These are phyloP conservation scores for Xylaria castorea DNA, from an alignment of 495 filamentous ascomycete species.

Conservation along the genomic window DNA sequence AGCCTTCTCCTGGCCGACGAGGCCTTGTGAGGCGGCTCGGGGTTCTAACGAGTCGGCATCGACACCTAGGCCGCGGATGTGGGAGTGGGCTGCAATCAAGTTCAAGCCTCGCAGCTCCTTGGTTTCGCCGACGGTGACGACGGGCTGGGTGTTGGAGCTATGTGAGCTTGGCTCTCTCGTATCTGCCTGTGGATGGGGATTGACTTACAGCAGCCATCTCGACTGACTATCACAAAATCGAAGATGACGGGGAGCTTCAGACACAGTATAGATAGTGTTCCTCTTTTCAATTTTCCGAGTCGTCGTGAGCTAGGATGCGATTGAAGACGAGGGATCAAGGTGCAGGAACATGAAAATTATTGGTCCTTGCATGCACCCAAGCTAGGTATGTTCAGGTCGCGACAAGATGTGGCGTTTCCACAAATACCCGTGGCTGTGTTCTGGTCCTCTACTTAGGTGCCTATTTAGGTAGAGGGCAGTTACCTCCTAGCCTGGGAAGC, in stretches of 20 bases:
- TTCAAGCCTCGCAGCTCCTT: conserved; percentile 94
- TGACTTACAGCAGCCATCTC: conserved; percentile 26
- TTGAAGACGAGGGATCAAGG: neutral
- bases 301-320: neutral
- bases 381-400: conserved; percentile 17
- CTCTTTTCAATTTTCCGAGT: neutral
- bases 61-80: conserved; percentile 94
- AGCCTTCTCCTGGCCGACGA: conserved; percentile 95
- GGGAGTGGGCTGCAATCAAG: conserved; percentile 97
- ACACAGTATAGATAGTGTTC: neutral
- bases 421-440: conserved; percentile 9
- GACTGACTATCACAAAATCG: conserved; percentile 1
- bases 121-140: conserved; percentile 90
- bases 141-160: conserved; percentile 63
- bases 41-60: conserved; percentile 91
- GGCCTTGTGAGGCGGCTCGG: conserved; percentile 84
- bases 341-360: conserved; percentile 28
- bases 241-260: neutral
- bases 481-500: conserved; percentile 1
- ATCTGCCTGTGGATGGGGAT: conserved; percentile 16
- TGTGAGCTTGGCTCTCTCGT: conserved; percentile 27
- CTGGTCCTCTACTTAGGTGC: neutral
- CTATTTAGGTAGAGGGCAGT: neutral
- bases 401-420: conserved; percentile 25
- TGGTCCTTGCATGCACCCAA: conserved; percentile 12